A percentile compares a stretch with the other conserved stretches of the same genome.
Conservation (phyloP, 371 early-diverging fungal genomes). For the Mortierella sp. region DNA sequence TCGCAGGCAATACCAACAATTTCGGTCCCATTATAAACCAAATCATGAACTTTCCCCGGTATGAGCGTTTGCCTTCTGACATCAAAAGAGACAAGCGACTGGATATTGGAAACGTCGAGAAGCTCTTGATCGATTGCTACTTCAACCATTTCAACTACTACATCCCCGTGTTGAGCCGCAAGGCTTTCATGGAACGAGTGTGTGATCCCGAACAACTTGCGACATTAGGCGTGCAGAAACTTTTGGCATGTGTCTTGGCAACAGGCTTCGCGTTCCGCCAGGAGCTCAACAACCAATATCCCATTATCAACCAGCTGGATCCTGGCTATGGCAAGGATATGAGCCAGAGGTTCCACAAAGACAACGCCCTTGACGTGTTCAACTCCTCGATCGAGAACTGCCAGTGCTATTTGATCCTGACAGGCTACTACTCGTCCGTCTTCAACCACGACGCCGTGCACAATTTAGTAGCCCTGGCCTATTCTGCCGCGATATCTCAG, state of each 20-base stretch:
- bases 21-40: conserved; percentile 47
- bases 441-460: conserved; percentile 46
- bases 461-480: conserved; percentile 45
- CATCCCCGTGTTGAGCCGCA: conserved; percentile 36
- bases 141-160: conserved; percentile 51
- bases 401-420: conserved; percentile 46
- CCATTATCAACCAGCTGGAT: conserved; percentile 31
- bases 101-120: conserved; percentile 14
- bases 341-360: conserved; percentile 38
- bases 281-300: conserved; percentile 24
- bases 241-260: conserved; percentile 45
- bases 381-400: conserved; percentile 40
- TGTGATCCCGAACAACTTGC: conserved; percentile 15
- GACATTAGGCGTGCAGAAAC: conserved; percentile 28
- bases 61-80: conserved; percentile 35
- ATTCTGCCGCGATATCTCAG: conserved; percentile 30
- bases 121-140: conserved; percentile 47
- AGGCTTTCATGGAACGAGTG: conserved; percentile 33
- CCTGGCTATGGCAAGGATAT: conserved; percentile 39
- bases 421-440: conserved; percentile 45
- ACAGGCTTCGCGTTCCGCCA: conserved; percentile 46
- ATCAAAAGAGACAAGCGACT: conserved; percentile 34
- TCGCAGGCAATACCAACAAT: conserved; percentile 41
- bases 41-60: conserved; percentile 50
- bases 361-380: conserved; percentile 41